Conservation (phyloP, 2,329 filamentous ascomycete species). For the Bertia moriformis region DNA sequence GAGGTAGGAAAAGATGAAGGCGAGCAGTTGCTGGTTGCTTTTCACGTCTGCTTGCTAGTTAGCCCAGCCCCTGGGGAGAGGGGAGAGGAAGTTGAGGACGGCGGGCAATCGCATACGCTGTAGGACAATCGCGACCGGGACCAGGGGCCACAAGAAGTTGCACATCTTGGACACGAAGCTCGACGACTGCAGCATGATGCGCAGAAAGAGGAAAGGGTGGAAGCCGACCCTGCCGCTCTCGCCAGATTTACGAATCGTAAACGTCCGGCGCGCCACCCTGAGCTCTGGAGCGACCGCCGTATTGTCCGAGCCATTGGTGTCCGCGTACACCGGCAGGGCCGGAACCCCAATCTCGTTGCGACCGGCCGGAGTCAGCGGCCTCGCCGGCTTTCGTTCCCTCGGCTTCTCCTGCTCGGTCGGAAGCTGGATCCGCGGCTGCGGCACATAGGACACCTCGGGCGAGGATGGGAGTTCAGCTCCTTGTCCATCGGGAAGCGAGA, state of each 20-base stretch:
- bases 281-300: not conserved
- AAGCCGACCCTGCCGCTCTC: slow-evolving; percentile 57
- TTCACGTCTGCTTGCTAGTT: slow-evolving; percentile 28
- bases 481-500: not conserved
- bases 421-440: too few relatives aligned
- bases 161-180: slow-evolving; percentile 48
- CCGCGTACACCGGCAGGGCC: not conserved
- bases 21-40: slow-evolving; percentile 41
- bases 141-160: slow-evolving; percentile 63
- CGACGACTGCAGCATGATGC: slow-evolving; percentile 48
- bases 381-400: not conserved
- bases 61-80: too few relatives aligned
- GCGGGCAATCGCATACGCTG: slow-evolving; percentile 24
- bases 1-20: slow-evolving; percentile 60
- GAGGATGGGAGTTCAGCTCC: not conserved
- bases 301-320: not conserved
- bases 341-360: too few relatives aligned
- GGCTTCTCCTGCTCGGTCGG: not conserved
- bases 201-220: slow-evolving; percentile 47
- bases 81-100: slow-evolving; percentile 12
- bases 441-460: not conserved
- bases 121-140: slow-evolving; percentile 57
- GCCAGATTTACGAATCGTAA: slow-evolving; percentile 30
- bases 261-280: not conserved
- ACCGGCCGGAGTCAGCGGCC: not conserved